phyloP scores from a whole-genome alignment of 2,329 filamentous ascomycete species.

The Epichloe sp. region DNA sequence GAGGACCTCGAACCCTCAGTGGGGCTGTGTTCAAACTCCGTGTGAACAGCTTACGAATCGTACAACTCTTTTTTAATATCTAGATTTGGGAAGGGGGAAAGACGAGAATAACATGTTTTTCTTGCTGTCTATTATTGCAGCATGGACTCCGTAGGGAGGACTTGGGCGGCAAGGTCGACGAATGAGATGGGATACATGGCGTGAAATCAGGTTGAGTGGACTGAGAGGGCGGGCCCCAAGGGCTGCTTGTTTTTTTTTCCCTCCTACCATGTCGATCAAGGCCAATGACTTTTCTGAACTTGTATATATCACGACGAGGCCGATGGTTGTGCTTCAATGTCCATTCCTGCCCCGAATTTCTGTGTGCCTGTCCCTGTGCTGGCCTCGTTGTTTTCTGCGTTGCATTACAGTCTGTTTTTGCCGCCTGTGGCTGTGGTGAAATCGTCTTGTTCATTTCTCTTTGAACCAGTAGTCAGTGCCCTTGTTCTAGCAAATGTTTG shows the following conservation, averaged over 20 bases:
- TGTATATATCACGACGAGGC: constrained; percentile 13
- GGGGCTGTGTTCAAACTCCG: not conserved
- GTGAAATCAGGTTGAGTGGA: not conserved
- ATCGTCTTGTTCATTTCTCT: too few relatives aligned
- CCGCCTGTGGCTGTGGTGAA: too few relatives aligned
- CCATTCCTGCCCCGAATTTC: not conserved
- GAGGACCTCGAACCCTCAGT: not conserved
- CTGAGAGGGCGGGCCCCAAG: not conserved
- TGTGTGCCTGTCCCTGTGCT: not conserved
- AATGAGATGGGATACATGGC: not conserved
- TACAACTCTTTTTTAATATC: constrained; percentile 6
- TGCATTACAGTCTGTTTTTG: too few relatives aligned
- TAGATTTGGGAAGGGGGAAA: not conserved
- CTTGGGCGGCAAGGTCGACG: not conserved
- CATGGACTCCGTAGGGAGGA: not conserved
- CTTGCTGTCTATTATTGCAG: not conserved
- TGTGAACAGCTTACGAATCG: not conserved
- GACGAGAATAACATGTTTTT: not conserved
- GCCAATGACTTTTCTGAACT: constrained; percentile 2
- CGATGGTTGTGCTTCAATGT: constrained; percentile 9
- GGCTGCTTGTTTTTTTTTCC: not conserved
- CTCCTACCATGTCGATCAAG: not conserved
- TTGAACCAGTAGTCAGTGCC: not conserved
- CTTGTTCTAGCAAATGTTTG: not conserved
- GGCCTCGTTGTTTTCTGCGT: too few relatives aligned